Conservation (phyloP, 768 basidiomycete species). For the Xerocomellus chrysenteron region DNA sequence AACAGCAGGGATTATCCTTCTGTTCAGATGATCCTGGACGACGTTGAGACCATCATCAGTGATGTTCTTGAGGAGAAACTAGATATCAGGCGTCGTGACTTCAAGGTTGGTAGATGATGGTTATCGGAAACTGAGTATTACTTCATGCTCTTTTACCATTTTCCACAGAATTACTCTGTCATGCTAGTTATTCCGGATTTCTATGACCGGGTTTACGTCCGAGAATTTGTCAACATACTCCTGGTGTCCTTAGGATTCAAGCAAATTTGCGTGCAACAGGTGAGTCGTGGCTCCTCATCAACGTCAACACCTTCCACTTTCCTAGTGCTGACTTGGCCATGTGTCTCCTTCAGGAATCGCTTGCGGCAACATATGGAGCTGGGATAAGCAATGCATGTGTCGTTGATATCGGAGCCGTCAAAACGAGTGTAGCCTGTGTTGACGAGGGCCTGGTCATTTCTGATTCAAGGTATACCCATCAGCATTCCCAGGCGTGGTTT, state of each 20-base stretch:
- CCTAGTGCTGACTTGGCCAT: not conserved
- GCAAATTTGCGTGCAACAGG: conserved; percentile 91
- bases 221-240: conserved; percentile 71
- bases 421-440: conserved; percentile 86
- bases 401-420: conserved; percentile 87
- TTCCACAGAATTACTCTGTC: conserved; percentile 74
- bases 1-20: conserved; percentile 79
- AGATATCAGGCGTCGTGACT: conserved; percentile 49
- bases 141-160: not conserved
- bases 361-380: conserved; percentile 92
- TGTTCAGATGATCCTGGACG: conserved; percentile 66
- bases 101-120: conserved; percentile 49
- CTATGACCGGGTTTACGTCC: conserved; percentile 81
- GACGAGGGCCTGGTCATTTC: conserved; percentile 88
- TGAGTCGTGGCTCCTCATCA: conserved; percentile 21
- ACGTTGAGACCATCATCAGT: conserved; percentile 70
- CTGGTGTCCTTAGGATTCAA: conserved; percentile 86
- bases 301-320: not conserved
- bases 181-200: conserved; percentile 91
- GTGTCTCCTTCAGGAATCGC: conserved; percentile 62
- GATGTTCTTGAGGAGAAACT: conserved; percentile 61
- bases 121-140: not conserved
- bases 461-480: conserved; percentile 71
- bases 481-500: not conserved
- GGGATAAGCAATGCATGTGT: conserved; percentile 95